phyloP scores from a whole-genome alignment of 2,329 filamentous ascomycete species.

The Cryphonectria naterciae region DNA sequence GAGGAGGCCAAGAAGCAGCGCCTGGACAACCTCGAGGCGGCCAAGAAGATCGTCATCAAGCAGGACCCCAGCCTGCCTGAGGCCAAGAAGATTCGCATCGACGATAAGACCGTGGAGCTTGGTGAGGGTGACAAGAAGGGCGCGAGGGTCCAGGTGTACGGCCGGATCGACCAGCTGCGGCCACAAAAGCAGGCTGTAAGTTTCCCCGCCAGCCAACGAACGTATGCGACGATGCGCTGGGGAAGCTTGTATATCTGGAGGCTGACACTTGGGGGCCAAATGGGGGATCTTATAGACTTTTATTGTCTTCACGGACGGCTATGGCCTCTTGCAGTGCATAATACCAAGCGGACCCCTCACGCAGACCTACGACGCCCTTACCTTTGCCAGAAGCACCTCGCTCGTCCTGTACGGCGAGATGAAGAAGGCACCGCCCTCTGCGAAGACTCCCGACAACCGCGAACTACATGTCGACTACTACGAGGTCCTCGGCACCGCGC shows the following conservation, averaged over 20 bases:
- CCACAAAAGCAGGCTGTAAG: conserved; percentile 77
- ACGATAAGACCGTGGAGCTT: conserved; percentile 67
- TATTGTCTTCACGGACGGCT: conserved; percentile 83
- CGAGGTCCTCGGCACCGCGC: conserved; percentile 76
- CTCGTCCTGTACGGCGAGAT: conserved; percentile 84
- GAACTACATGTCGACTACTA: conserved; percentile 93
- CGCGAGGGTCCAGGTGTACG: conserved; percentile 77
- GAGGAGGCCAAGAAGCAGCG: conserved; percentile 74
- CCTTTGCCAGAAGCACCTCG: conserved; percentile 84
- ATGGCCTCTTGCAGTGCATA: conserved; percentile 83
- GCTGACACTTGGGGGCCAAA: conserved; percentile 3
- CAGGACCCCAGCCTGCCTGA: conserved; percentile 78
- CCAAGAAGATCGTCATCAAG: conserved; percentile 73
- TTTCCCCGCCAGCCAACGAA: neutral
- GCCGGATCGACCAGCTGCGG: conserved; percentile 80
- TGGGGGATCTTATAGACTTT: conserved; percentile 51
- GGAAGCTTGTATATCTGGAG: neutral
- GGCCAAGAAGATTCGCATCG: conserved; percentile 76
- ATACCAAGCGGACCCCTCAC: conserved; percentile 76
- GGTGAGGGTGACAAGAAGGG: conserved; percentile 64
- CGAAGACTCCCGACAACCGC: conserved; percentile 79
- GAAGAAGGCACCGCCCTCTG: conserved; percentile 75
- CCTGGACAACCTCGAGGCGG: conserved; percentile 73
- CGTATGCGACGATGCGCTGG: neutral
- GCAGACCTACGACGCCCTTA: conserved; percentile 89